These are phyloP conservation scores for Xanthoconium stramineum DNA, from an alignment of 768 basidiomycete genomes.

Conservation along the genomic window DNA sequence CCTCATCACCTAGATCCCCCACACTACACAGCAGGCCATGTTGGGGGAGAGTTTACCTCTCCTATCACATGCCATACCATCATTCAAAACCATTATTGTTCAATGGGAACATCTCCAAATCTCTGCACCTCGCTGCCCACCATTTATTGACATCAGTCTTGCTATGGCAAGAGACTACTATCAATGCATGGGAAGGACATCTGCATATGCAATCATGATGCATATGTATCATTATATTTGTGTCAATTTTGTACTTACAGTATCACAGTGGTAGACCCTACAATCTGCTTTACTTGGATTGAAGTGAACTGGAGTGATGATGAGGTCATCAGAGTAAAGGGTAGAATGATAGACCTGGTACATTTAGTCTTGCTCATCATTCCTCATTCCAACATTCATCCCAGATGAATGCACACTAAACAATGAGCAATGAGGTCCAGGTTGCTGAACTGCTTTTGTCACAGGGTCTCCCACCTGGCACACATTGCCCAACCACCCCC, in stretches of 20 bases:
- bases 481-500: no score
- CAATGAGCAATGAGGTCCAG: no score
- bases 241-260: background rate
- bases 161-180: background rate
- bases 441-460: no score
- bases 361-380: no score
- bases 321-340: no score
- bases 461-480: no score
- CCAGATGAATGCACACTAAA: no score
- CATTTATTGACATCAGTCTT: background rate
- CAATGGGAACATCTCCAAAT: background rate
- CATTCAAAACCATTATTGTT: background rate
- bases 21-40: background rate
- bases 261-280: no score
- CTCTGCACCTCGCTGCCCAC: background rate
- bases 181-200: background rate
- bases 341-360: no score
- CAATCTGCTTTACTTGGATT: no score
- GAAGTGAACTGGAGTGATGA: no score
- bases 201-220: background rate
- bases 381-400: no score
- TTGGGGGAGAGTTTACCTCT: background rate
- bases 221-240: background rate
- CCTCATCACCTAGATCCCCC: background rate
- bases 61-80: background rate